Base-by-base conservation (phyloP, 371 early-diverging fungal species). In the Mucor racemosus region DNA sequence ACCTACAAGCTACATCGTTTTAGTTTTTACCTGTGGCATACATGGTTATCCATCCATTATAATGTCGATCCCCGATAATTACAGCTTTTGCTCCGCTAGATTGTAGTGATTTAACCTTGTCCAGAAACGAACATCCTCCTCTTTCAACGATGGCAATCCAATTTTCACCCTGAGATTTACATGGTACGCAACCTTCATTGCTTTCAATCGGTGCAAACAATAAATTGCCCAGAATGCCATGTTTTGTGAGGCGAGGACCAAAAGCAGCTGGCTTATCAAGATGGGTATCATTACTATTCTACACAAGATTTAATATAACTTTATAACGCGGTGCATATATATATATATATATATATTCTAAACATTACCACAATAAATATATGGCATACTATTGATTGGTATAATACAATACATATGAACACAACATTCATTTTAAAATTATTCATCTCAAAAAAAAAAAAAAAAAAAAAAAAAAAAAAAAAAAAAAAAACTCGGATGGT, bases 101-200 rank as follows among this genome's bases (percentile, higher is more conserved):
- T 76, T 97, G 95, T 95, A 96, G 93, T 39, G 90, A 86, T 60
- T 94, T 84, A 10, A 96, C 93, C 71, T 96, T 96, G 4, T 94
- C 90, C 55, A 92, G 82, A 76, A 97, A 97, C 0, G 92, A 86
- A 68, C 97, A 97, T 21, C 85, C 82, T 31, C 97, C 97, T 58
- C 97, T 86, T 70, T 93, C 89, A 7, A 96, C 90, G 3, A 97
- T 78, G 7, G 94, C 92, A 21, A 95, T 88, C 94, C 94, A 94
- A 53, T 86, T 72, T 19, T 75, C 64, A 74, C 62, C 17, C 9
- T 61, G 39, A 9, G 58, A 40, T 10, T 3, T 0, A 4, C 50
- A 50, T 5, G 26, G 62, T 3, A 36, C 3, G 36, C 62, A 62
- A 1, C 62, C 62, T 7, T 62, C 8, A 1, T 40, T 41, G 34